Evolutionary conservation across 1,284 basidiomycete species (phyloP), one percentile per base, ranked within the genome.

Genomic region (Heliocybe sulcata): DNA sequence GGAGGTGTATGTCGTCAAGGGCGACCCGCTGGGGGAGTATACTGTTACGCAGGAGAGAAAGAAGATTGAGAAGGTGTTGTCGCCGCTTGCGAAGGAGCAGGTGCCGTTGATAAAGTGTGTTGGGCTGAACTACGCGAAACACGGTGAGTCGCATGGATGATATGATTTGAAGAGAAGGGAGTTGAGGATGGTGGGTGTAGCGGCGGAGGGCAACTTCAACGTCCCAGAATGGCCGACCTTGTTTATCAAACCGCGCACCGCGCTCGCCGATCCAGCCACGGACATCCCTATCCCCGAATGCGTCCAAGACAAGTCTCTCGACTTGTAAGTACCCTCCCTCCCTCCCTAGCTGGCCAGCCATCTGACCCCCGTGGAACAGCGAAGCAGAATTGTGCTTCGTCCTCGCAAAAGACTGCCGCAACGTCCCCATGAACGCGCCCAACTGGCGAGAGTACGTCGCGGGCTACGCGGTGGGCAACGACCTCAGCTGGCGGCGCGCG

Each of bases 111-210:
- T 47, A 9, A 19, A 25, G n/a, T 47, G 45, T 20, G 45, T 47
- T 19, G 45, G 45, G 45, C 23, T 47, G 45, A 47, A 47, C 23
- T 47, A 47, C 23, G 45, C 45, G n/a, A 47, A 47, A 25, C 45
- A 47, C 23, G 45, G 45, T 47, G 45, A 9, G 45, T 20, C 10
- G 23, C 9, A 20, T 47, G 45, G n/a, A n/a, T 35, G 9, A 19
- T 9, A 9, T 20, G 45, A 20, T 9, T 11, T 9, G 45, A 11
- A 19, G n/a, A 11, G 10, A 19, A 47, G 45, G 9, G 33, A 11
- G 45, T 20, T 47, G 45, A 9, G 9, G 45, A 47, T 47, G 45
- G 10, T 20, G n/a, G 45, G n/a, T 19, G 45, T 19, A 20, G 45
- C n/a, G 23, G 45, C 19, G 45, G 23, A 25, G 45, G 45, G 19